Evolutionary conservation across 768 basidiomycete genomes (phyloP).

Genomic region (Leucocoprinus birnbaumii): DNA sequence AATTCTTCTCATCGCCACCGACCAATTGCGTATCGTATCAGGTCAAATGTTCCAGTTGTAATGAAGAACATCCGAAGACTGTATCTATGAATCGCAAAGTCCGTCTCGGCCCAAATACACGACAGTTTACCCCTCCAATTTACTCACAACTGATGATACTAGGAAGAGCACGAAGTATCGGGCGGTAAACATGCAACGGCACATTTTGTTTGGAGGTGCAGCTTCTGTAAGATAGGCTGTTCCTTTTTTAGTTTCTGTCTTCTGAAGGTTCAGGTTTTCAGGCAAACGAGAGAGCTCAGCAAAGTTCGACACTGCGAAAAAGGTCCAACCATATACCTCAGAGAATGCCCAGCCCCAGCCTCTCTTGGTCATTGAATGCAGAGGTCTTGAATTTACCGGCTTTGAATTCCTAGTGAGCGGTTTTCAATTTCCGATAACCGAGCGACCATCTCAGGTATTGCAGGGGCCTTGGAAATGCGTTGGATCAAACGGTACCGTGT

Average conservation of each 20-base stretch:
- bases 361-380: constrained; percentile 75
- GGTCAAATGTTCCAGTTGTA: constrained; percentile 81
- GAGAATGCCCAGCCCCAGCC: constrained; percentile 64
- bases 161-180: constrained; percentile 69
- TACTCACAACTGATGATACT: neutral
- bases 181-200: constrained; percentile 67
- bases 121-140: no score
- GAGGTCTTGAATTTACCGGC: constrained; percentile 78
- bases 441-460: neutral
- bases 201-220: constrained; percentile 81
- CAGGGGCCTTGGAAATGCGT: constrained; percentile 80
- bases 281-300: constrained; percentile 81
- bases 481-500: constrained; percentile 55
- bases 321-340: constrained; percentile 52
- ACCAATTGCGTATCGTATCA: constrained; percentile 9
- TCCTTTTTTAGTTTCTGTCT: neutral
- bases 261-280: constrained; percentile 15
- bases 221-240: constrained; percentile 45
- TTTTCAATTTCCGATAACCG: constrained; percentile 4
- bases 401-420: constrained; percentile 69
- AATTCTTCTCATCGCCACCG: neutral
- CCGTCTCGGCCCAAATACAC: constrained; percentile 18
- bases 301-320: constrained; percentile 60
- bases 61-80: constrained; percentile 70
- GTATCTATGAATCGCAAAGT: constrained; percentile 74